These are phyloP conservation scores for Phytophthora sojae DNA, from an alignment of 352 stramenopile genomes.

Conservation along the genomic window DNA sequence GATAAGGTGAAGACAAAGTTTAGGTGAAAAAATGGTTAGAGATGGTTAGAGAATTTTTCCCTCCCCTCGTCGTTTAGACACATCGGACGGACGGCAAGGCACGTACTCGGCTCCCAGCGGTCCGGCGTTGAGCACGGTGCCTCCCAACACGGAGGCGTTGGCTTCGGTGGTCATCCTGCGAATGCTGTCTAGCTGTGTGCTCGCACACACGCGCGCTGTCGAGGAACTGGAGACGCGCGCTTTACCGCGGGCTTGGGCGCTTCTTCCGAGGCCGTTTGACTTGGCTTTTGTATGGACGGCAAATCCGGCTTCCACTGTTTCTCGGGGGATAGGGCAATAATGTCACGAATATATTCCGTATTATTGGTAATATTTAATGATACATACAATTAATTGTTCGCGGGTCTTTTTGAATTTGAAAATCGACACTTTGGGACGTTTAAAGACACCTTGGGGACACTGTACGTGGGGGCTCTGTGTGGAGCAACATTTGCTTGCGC, in stretches of 20 bases:
- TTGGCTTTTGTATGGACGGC: slow-evolving; percentile 20
- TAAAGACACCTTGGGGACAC: too few relatives aligned
- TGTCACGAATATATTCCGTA: not conserved
- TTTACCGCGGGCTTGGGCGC: slow-evolving; percentile 21
- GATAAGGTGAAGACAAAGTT: not conserved
- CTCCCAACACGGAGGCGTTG: slow-evolving; percentile 63
- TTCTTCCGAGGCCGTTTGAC: slow-evolving; percentile 19
- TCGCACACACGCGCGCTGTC: slow-evolving; percentile 33
- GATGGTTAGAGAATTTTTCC: slow-evolving; percentile 36
- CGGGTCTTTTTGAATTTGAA: not conserved
- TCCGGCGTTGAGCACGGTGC: slow-evolving; percentile 65
- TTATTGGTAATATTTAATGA: too few relatives aligned
- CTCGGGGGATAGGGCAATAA: slow-evolving; percentile 9
- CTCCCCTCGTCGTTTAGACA: slow-evolving; percentile 21
- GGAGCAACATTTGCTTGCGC: slow-evolving; percentile 32
- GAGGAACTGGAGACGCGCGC: slow-evolving; percentile 8
- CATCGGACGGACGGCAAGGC: not conserved
- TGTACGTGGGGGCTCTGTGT: not conserved
- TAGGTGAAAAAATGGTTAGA: not conserved
- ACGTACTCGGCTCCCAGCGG: slow-evolving; percentile 69
- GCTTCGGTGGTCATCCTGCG: slow-evolving; percentile 44
- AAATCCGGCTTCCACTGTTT: slow-evolving; percentile 13
- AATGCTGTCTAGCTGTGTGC: slow-evolving; percentile 35
- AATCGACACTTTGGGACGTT: not conserved
- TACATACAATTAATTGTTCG: too few relatives aligned